Evolutionary conservation across 345 rosid species (phyloP), one percentile per base, ranked within the genome.

Genomic region (Eucalyptus tenuipes): DNA sequence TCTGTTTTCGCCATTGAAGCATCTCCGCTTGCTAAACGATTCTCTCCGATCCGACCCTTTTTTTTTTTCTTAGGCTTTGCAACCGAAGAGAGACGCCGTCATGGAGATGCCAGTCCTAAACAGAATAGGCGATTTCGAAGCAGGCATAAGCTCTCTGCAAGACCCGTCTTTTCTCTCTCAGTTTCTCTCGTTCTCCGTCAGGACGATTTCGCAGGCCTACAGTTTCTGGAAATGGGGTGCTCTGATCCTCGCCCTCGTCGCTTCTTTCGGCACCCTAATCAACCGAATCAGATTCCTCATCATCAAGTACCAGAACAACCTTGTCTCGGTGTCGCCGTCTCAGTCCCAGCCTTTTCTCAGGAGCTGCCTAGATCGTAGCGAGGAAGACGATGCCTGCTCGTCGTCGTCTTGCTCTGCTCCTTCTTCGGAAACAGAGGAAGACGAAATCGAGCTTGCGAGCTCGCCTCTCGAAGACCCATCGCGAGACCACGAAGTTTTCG

Each of bases 21-120:
- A 12, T 1, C 87, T 61, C 29, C 79, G 13, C 55, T 64, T 27
- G 29, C 64, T 2, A 2, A 75, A 47, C 55, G 47, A 55, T 22
- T 86, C 11, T 37, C 45, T 10, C 42, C 82, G 1, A 75, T 75
- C 82, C 82, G 10, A n/a, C 75, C 75, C 40, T 8, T 8, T 1
- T 52, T 52, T 20, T 8, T 8, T 1, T 52, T 52, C 0, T 8
- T 1, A 1, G 57, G 57, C 33, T 87, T 87, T 4, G 25, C 29
- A 24, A 66, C 0, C 50, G 20, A 53, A 24, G 52, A 20, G 49
- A n/a, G 31, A 29, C 31, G 8, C 7, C 42, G 27, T 15, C 29
- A 96, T 97, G 98, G 97, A 96, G 87, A 92, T 96, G 27, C 95
- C 97, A 6, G 94, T 96, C 14, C 90, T 95, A 52, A 92, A 94